A percentile compares a stretch with the other conserved stretches of the same genome.
Conservation (phyloP, 148 eudicot genomes). For the Drosera capensis region DNA sequence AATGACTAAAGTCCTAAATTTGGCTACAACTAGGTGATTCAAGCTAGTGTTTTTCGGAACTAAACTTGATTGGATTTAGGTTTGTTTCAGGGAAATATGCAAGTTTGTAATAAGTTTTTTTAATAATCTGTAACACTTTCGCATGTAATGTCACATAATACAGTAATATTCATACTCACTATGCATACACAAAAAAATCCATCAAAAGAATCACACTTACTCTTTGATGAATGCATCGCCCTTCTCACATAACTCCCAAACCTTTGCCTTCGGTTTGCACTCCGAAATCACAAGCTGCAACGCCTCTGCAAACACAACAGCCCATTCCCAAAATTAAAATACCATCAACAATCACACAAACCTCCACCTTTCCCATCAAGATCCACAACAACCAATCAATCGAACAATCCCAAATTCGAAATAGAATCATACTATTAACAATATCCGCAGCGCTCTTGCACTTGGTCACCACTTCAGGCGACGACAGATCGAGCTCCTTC, state of each 20-base stretch:
- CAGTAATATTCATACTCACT: no score
- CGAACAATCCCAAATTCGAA: background rate
- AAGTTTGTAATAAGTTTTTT: no score
- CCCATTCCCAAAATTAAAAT: background rate
- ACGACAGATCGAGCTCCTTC: constrained; percentile 81
- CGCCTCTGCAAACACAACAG: constrained; percentile 61
- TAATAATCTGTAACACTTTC: background rate
- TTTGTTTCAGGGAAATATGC: no score
- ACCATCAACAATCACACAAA: background rate
- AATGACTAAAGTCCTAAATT: no score
- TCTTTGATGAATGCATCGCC: constrained; percentile 59
- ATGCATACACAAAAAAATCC: no score
- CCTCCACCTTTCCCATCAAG: background rate
- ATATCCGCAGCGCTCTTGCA: constrained; percentile 90
- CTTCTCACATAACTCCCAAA: constrained; percentile 79
- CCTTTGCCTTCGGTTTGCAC: constrained; percentile 80
- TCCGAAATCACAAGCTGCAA: constrained; percentile 65
- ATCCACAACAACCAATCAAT: background rate
- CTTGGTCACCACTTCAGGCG: constrained; percentile 90
- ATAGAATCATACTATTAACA: constrained; percentile 42
- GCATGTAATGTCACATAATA: no score
- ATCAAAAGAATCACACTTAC: constrained; percentile 29
- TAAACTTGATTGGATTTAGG: no score
- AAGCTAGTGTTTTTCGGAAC: no score
- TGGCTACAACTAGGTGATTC: no score